These are phyloP conservation scores for Ceratobasidium sp. DNA, from an alignment of 1,284 basidiomycete genomes.

Conservation along the genomic window DNA sequence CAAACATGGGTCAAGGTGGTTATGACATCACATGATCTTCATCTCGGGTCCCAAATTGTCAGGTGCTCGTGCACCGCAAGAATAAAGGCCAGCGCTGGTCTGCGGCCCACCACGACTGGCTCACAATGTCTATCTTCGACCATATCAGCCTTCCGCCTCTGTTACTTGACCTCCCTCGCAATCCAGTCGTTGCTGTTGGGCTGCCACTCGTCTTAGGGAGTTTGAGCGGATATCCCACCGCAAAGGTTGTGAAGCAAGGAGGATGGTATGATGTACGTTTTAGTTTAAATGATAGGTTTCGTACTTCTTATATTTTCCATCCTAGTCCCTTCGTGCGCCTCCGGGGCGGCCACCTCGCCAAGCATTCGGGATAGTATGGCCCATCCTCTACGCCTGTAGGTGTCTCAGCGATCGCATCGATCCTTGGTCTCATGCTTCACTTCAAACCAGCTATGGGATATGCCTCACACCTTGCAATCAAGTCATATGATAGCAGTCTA, in stretches of 20 bases:
- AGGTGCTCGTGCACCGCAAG: not conserved
- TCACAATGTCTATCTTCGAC: constrained; percentile 46
- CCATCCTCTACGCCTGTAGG: constrained; percentile 54
- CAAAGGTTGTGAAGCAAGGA: constrained; percentile 55
- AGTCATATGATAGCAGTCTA: constrained; percentile 59
- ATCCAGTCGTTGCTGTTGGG: constrained; percentile 65
- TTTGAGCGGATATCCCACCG: constrained; percentile 59
- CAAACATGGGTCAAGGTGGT: not conserved
- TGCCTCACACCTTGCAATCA: constrained; percentile 70
- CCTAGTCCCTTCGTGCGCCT: constrained; percentile 47
- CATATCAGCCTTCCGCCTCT: constrained; percentile 53
- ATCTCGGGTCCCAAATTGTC: not conserved
- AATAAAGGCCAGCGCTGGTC: not conserved
- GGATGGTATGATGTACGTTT: constrained; percentile 70
- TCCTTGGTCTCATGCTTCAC: constrained; percentile 36
- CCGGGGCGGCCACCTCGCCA: constrained; percentile 58
- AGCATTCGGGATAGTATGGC: constrained; percentile 68
- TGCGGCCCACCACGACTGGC: constrained; percentile 14
- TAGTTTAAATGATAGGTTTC: no score
- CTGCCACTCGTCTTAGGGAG: constrained; percentile 66
- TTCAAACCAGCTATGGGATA: constrained; percentile 66
- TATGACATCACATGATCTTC: constrained; percentile 28
- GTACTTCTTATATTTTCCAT: no score
- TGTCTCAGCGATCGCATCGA: not conserved
- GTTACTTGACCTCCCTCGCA: constrained; percentile 63